These are phyloP conservation scores for Hypoxylon fuscum DNA, from an alignment of 495 filamentous ascomycete genomes.

Conservation along the genomic window DNA sequence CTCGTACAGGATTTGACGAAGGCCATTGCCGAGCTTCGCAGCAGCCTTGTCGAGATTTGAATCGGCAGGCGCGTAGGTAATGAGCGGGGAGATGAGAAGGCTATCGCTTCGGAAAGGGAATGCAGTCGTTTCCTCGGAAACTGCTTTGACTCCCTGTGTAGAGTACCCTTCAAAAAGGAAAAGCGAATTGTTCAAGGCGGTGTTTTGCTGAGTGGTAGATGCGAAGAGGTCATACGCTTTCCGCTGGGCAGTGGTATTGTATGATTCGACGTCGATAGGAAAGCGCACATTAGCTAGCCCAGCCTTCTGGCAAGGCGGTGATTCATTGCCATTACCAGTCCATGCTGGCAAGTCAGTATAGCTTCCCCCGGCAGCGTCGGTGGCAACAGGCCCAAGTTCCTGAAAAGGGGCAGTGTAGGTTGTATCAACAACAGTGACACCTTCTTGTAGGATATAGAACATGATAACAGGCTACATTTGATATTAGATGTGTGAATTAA, in stretches of 20 bases:
- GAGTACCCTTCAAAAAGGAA: slow-evolving; percentile 68
- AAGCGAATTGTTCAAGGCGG: slow-evolving; percentile 47
- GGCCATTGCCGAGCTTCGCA: slow-evolving; percentile 47
- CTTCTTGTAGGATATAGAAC: slow-evolving; percentile 59
- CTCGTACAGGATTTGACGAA: slow-evolving; percentile 53
- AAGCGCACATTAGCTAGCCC: slow-evolving; percentile 55
- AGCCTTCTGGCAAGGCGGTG: slow-evolving; percentile 51
- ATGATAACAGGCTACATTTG: slow-evolving; percentile 49
- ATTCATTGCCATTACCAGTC: slow-evolving; percentile 45
- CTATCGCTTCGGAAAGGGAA: slow-evolving; percentile 50
- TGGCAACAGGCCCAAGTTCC: slow-evolving; percentile 48
- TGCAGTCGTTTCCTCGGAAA: slow-evolving; percentile 47
- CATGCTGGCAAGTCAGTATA: slow-evolving; percentile 54
- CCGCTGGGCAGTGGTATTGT: slow-evolving; percentile 52
- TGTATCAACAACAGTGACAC: slow-evolving; percentile 47
- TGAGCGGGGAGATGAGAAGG: slow-evolving; percentile 55
- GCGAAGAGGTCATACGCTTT: slow-evolving; percentile 54
- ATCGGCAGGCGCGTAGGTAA: slow-evolving; percentile 49
- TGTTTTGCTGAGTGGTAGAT: slow-evolving; percentile 30
- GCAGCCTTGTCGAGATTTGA: slow-evolving; percentile 48
- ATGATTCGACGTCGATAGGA: slow-evolving; percentile 56
- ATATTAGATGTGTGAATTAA: slow-evolving; percentile 1
- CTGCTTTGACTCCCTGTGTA: slow-evolving; percentile 52
- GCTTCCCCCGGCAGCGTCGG: slow-evolving; percentile 38
- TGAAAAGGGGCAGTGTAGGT: slow-evolving; percentile 54